Evolutionary conservation across 148 eudicot genomes (phyloP).

Genomic region (Cornus suecica): DNA sequence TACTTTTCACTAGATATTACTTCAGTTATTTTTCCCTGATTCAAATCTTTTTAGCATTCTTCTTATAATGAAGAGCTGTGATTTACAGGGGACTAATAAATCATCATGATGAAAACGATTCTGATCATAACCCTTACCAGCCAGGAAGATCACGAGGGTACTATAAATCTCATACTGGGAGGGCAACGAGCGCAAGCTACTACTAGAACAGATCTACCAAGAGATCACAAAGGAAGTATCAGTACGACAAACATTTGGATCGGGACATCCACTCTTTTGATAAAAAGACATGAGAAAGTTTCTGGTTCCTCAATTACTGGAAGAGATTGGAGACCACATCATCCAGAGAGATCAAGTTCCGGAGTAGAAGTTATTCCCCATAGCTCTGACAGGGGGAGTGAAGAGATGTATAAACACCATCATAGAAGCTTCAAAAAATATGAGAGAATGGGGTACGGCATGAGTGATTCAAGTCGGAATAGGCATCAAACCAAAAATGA

Average conservation of each 20-base stretch:
- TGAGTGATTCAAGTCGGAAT: conserved; percentile 28
- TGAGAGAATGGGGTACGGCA: conserved; percentile 27
- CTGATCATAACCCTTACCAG: conserved; percentile 16
- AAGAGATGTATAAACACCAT: conserved; percentile 28
- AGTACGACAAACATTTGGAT: conserved; percentile 28
- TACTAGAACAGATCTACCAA: conserved; percentile 29
- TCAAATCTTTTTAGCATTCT: not conserved
- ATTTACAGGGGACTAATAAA: conserved; percentile 38
- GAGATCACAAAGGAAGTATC: conserved; percentile 30
- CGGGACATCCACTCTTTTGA: conserved; percentile 24
- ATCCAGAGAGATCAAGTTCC: conserved; percentile 40
- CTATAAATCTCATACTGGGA: conserved; percentile 17
- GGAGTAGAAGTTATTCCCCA: conserved; percentile 27
- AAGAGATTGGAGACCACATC: conserved; percentile 31
- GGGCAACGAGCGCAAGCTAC: conserved; percentile 32
- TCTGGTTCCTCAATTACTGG: conserved; percentile 25
- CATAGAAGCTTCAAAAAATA: conserved; percentile 24
- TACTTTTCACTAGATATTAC: not conserved
- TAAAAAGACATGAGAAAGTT: conserved; percentile 29
- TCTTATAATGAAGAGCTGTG: not conserved
- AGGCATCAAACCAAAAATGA: conserved; percentile 13
- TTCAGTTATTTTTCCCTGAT: not conserved
- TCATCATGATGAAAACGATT: conserved; percentile 27
- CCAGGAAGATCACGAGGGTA: conserved; percentile 19
- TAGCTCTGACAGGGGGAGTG: conserved; percentile 27